These are phyloP conservation scores for Asterochloris sp. DNA, from an alignment of 139 green algal genomes.

Conservation along the genomic window DNA sequence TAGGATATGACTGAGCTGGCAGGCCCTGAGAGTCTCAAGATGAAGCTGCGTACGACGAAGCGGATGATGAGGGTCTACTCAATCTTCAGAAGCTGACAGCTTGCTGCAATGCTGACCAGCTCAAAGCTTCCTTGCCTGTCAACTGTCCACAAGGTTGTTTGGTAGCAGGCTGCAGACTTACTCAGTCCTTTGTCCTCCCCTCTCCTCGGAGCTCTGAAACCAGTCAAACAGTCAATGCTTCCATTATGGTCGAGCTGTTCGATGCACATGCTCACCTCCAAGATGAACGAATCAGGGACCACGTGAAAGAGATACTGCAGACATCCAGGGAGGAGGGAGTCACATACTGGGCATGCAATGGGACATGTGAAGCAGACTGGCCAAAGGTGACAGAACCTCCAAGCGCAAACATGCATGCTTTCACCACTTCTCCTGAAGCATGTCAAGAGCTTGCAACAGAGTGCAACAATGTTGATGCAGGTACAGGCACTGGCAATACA, in stretches of 20 bases:
- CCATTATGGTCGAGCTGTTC: too few relatives aligned
- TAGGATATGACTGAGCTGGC: slow-evolving; percentile 47
- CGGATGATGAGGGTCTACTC: slow-evolving; percentile 62
- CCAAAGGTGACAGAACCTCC: slow-evolving; percentile 16
- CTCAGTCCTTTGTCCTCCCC: too few relatives aligned
- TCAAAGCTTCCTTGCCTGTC: too few relatives aligned
- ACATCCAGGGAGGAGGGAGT: neutral
- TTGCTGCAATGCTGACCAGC: too few relatives aligned
- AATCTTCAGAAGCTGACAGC: slow-evolving; percentile 37
- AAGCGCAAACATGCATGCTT: neutral
- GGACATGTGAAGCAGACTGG: slow-evolving; percentile 44
- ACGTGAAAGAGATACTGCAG: slow-evolving; percentile 4
- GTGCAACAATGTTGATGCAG: neutral
- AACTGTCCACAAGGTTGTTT: too few relatives aligned
- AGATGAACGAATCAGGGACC: slow-evolving; percentile 22
- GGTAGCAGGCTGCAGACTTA: too few relatives aligned
- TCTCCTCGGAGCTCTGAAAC: too few relatives aligned
- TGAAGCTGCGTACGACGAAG: slow-evolving; percentile 39
- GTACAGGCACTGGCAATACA: neutral
- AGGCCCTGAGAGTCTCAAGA: slow-evolving; percentile 19
- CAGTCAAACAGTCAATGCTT: too few relatives aligned
- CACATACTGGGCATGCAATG: slow-evolving; percentile 25
- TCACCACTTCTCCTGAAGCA: neutral
- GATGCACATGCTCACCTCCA: neutral
- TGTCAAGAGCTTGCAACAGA: neutral